These are phyloP conservation scores for Schizophyllum commune DNA, from an alignment of 1,284 basidiomycete genomes.

Conservation along the genomic window DNA sequence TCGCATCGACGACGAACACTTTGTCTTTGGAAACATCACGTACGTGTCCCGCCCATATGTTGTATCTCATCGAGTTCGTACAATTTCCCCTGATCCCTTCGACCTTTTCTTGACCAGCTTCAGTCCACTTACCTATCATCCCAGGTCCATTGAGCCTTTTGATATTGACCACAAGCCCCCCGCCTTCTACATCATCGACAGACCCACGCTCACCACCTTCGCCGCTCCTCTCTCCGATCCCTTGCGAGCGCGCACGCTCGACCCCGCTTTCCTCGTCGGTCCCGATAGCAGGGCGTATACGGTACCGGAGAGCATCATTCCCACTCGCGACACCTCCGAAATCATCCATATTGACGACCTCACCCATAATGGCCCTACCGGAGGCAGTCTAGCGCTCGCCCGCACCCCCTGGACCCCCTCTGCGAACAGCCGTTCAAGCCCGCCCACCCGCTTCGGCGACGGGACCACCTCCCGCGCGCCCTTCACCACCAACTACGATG, in stretches of 20 bases:
- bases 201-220: neutral
- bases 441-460: no score
- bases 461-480: slow-evolving; percentile 15
- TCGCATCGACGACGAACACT: neutral
- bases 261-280: slow-evolving; percentile 13
- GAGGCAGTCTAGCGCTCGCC: no score
- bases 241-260: slow-evolving; percentile 18
- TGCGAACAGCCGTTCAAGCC: no score
- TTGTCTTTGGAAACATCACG: neutral
- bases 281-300: no score
- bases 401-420: no score
- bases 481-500: slow-evolving; percentile 22
- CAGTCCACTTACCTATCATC: no score
- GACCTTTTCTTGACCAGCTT: no score
- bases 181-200: neutral
- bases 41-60: neutral
- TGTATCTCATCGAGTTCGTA: neutral
- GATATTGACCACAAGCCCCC: neutral
- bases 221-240: slow-evolving; percentile 14
- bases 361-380: no score
- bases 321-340: no score
- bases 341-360: no score
- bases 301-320: no score
- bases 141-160: neutral
- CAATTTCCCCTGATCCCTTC: neutral